A percentile compares a stretch with the other conserved stretches of the same genome.
These are phyloP conservation scores for Salix exigua DNA, from an alignment of 345 rosid genomes.

Conservation along the genomic window DNA sequence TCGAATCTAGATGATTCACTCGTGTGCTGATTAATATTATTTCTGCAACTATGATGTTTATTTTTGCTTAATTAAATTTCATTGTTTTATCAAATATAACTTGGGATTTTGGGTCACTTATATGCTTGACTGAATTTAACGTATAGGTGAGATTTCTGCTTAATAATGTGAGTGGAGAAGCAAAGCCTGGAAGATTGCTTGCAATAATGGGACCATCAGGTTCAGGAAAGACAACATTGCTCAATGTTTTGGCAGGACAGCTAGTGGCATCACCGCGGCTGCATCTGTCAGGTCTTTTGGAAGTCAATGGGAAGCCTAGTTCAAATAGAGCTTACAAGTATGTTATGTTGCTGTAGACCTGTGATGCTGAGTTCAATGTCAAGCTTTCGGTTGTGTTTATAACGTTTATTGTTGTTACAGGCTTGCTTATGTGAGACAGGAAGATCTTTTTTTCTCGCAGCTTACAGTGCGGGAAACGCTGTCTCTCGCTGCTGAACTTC, in stretches of 20 bases:
- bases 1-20: not conserved
- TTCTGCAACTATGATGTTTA: too few relatives aligned
- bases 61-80: too few relatives aligned
- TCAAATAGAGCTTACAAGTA: slow-evolving; percentile 74
- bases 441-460: slow-evolving; percentile 96
- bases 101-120: too few relatives aligned
- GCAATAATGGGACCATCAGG: slow-evolving; percentile 99
- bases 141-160: slow-evolving; percentile 77
- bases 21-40: too few relatives aligned
- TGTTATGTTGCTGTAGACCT: not conserved
- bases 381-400: too few relatives aligned
- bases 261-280: slow-evolving; percentile 56
- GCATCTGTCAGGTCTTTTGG: slow-evolving; percentile 87
- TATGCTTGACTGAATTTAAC: not conserved
- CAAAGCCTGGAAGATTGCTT: slow-evolving; percentile 84
- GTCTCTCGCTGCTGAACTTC: slow-evolving; percentile 90
- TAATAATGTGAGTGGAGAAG: slow-evolving; percentile 83
- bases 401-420: slow-evolving; percentile 35
- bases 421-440: slow-evolving; percentile 89
- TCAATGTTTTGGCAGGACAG: slow-evolving; percentile 89
- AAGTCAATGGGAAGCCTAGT: slow-evolving; percentile 67
- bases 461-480: slow-evolving; percentile 90
- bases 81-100: too few relatives aligned
- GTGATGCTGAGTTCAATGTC: not conserved
- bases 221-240: slow-evolving; percentile 95